Evolutionary conservation across 257 asterid species (phyloP), one percentile per base, ranked within the genome.

Genomic region (Petunia axillaris): DNA sequence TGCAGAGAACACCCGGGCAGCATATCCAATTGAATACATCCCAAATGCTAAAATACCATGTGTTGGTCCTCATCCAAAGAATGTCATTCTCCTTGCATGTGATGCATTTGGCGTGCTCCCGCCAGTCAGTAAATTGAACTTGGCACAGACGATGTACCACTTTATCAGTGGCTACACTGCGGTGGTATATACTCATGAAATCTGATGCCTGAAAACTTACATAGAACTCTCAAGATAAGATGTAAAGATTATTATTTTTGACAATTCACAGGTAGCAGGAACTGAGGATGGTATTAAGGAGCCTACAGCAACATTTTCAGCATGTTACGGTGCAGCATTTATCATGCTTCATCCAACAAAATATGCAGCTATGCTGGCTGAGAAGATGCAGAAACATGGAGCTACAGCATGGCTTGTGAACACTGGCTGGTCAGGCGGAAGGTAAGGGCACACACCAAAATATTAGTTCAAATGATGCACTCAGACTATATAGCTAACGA

Each of bases 81-180:
- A 94, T 15, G 95, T 94, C 83, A 94, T 95, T 63, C 94, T 95
- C 53, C 79, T 95, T 84, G 96, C 98, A 39, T 95, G 98, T 78
- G 98, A 95, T 80, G 98, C 98, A 16, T 95, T 95, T 54, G 98
- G 98, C 3, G 98, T 95, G 87, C 97, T 95, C 2, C 98, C 98
- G 1, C 98, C 98, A 0, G 92, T 95, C 87, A 93, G 98, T 97
- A 95, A 92, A 86, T 84, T 95, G 82, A 90, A 44, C 89, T 82
- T 94, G 86, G 88, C 97, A 36, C 98, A 94, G 79, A 91, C 97
- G 62, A 94, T 94, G 98, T 94, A 94, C 82, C 98, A 94, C 86
- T 94, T 94, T 86, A 94, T 94, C 85, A 94, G 98, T 62, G 98
- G 98, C 83, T 94, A 94, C 82, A 94, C 98, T 6, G 98, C 98